Base-by-base conservation (phyloP, 2,329 filamentous ascomycete genomes). In the Alternaria ventricosa region DNA sequence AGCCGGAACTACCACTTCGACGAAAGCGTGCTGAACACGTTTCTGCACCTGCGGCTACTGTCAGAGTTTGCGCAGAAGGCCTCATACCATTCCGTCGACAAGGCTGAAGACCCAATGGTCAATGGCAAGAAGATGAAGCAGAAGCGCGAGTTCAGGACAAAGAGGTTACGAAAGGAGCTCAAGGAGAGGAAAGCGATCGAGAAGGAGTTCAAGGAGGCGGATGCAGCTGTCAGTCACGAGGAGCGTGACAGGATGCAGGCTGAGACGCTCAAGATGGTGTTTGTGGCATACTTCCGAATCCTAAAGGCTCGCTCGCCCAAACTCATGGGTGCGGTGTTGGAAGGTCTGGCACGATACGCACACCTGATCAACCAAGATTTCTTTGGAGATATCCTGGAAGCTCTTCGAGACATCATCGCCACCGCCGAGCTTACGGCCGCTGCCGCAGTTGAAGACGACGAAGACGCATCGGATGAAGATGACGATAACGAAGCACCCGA, bases 321-420 rank as follows among this genome's bases (percentile, higher is more conserved):
- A 69, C 87, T 99, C 18, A 98, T 97, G 93, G 96, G 96, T n/a
- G 94, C 95, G 13, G 94, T 97, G 0, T 87, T 99, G 6, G 96
- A 98, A 83, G 96, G 96, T 27, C 84, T 99, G 22, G 94, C 95
- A 55, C 94, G 94, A 77, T 99, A 97, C 77, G 90, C 94, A 4
- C 96, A 97, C 78, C 87, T 99, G 63, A 99, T 99, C 85, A 99
- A 99, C 82, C 94, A 99, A 77, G 93, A 99, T 78, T 98, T 99
- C 84, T 99, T 99, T 74, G 96, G 95, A 27, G 96, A 99, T 77
- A 86, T 99, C 28, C 87, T 99, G 11, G 96, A 98, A 81, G 95
- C 94, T 0, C 85, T 99, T 43, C 96, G 97, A 79, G 96, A 99
- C 68, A 87, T 99, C 47, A 95, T 98, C 72, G 88, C 89, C 5